phyloP scores from a whole-genome alignment of 1,284 basidiomycete species.

The Phellopilus nigrolimitatus region DNA sequence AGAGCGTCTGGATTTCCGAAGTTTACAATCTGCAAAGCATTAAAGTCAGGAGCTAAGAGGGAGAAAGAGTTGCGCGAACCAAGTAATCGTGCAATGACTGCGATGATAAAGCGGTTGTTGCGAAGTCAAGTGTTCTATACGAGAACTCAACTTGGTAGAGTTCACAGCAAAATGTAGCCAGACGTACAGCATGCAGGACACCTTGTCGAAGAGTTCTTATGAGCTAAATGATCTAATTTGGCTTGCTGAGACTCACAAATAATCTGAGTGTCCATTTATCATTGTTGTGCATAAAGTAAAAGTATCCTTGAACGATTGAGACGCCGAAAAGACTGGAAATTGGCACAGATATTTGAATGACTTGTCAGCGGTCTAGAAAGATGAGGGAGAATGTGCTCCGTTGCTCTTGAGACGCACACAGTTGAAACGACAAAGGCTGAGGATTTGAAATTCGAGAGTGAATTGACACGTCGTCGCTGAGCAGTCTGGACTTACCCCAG shows the following conservation, averaged over 20 bases:
- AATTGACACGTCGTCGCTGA: neutral
- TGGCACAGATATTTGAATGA: neutral
- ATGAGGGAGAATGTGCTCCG: neutral
- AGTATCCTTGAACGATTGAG: constrained; percentile 18
- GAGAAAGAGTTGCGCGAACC: neutral
- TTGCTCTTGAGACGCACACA: constrained; percentile 5
- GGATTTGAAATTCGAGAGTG: neutral
- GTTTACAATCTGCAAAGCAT: constrained; percentile 7
- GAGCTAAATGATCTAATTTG: neutral
- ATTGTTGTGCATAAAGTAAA: constrained; percentile 14
- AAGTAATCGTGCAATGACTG: too few species aligned
- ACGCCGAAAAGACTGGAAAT: constrained; percentile 12
- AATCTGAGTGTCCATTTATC: constrained; percentile 3
- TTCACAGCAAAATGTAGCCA: neutral
- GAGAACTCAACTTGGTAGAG: neutral
- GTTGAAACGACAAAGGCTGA: constrained; percentile 16
- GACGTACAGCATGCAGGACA: constrained; percentile 16
- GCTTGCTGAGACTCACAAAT: constrained; percentile 11
- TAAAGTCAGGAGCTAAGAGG: neutral
- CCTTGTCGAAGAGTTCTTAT: neutral
- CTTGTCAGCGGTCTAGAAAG: neutral
- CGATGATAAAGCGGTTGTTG: constrained; percentile 13
- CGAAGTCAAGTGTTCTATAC: constrained; percentile 6
- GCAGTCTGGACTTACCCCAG: constrained; percentile 11
- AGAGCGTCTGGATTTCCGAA: constrained; percentile 18